These are phyloP conservation scores for Bertia moriformis DNA, from an alignment of 2,329 filamentous ascomycete species.

Conservation along the genomic window DNA sequence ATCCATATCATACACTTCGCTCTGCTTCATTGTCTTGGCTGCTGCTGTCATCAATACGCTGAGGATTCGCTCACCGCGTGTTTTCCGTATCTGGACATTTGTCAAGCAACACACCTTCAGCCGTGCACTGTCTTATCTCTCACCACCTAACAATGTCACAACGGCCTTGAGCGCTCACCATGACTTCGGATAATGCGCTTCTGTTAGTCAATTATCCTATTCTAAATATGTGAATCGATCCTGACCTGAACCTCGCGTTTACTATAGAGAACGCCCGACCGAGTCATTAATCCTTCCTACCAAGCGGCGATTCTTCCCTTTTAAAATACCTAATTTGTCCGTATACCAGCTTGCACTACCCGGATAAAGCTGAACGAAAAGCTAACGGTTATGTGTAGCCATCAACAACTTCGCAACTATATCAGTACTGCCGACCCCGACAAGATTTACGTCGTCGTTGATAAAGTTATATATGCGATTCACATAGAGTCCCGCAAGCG, in stretches of 20 bases:
- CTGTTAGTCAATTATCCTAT: neutral
- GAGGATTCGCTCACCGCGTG: neutral
- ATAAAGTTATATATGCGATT: constrained; percentile 32
- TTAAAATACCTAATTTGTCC: constrained; percentile 27
- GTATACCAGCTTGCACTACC: constrained; percentile 7
- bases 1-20: too few species aligned
- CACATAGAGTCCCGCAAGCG: constrained; percentile 30
- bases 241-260: too few species aligned
- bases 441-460: constrained; percentile 45
- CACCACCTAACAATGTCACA: neutral
- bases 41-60: too few species aligned
- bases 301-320: constrained; percentile 27
- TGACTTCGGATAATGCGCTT: neutral
- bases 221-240: constrained; percentile 10
- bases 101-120: neutral
- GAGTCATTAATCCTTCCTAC: constrained; percentile 22
- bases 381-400: constrained; percentile 13
- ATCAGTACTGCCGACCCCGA: constrained; percentile 45
- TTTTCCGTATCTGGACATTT: neutral
- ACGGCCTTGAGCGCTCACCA: neutral
- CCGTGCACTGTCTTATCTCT: neutral
- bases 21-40: too few species aligned
- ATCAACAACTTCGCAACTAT: constrained; percentile 41
- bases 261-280: constrained; percentile 20
- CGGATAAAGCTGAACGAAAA: constrained; percentile 3